phyloP scores from a whole-genome alignment of 345 rosid genomes.

The Populus pruinosa region DNA sequence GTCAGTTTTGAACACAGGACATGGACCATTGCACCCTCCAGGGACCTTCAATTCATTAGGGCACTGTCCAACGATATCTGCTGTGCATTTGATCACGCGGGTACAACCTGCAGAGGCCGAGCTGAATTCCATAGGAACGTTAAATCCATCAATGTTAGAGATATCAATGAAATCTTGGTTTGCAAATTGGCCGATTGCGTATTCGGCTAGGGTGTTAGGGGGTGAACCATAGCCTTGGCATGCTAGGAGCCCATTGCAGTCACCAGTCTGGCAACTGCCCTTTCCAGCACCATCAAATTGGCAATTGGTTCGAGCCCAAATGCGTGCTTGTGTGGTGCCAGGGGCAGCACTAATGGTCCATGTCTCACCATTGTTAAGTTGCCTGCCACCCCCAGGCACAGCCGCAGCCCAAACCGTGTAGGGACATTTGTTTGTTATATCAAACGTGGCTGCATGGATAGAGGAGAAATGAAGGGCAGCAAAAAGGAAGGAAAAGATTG shows the following conservation, averaged over 20 bases:
- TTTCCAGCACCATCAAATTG: constrained; percentile 13
- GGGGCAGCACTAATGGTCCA: constrained; percentile 17
- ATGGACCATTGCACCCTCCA: constrained; percentile 45
- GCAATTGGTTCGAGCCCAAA: constrained; percentile 33
- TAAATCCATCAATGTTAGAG: constrained; percentile 38
- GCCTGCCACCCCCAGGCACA: constrained; percentile 22
- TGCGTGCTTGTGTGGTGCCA: constrained; percentile 20
- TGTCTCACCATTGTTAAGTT: constrained; percentile 11
- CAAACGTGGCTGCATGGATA: constrained; percentile 31
- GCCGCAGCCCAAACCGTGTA: constrained; percentile 25
- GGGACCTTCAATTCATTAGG: constrained; percentile 34
- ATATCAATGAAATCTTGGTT: constrained; percentile 34
- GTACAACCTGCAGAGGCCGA: constrained; percentile 17
- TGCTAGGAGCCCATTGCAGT: constrained; percentile 24
- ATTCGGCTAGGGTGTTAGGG: constrained; percentile 35
- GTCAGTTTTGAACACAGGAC: constrained; percentile 37
- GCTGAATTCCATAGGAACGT: constrained; percentile 39
- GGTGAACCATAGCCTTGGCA: constrained; percentile 32
- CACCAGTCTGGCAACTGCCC: constrained; percentile 24
- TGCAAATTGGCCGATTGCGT: constrained; percentile 10
- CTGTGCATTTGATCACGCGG: constrained; percentile 30
- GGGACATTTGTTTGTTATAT: constrained; percentile 15
- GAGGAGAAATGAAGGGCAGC: constrained; percentile 9
- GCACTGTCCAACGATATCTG: constrained; percentile 36
- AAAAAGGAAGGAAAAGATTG: constrained; percentile 5